Base-by-base conservation (phyloP, 768 basidiomycete species). In the Termitomyces sp. region DNA sequence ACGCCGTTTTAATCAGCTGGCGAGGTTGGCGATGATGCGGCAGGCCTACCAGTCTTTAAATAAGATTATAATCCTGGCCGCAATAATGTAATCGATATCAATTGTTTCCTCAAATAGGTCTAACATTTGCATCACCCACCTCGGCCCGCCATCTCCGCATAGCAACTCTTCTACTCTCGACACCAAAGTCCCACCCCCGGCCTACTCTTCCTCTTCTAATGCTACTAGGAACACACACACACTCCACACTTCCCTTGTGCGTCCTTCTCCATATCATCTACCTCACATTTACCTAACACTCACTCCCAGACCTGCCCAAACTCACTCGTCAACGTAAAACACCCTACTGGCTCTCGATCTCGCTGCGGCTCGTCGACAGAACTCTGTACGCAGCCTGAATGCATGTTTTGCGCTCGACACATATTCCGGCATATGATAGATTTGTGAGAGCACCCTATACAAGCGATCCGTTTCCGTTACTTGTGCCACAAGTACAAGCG, bases 391-490 rank as follows among this genome's bases (percentile, higher is more conserved):
- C 85, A n/a, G 87, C 89, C 12, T 89, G 81, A 70, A 92, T 91
- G 89, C 84, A 91, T 62, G 79, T 92, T 58, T 77, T 94, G 4
- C 81, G 91, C 37, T 87, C 86, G 0, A 82, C 83, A 0, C 91
- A 91, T 68, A 73, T 93, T 42, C 80, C 83, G 6, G 72, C 80
- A 0, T 94, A 93, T 66, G 70, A 72, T 23, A 72, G 76, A 16
- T 77, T 86, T 45, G 76, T 94, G 58, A 81, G 84, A 25, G 65
- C 76, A 0, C 88, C 88, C 0, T 91, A 92, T 70, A 75, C 86
- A 4, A 86, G 86, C 44, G 89, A 94, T 61, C 89, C 91, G 0
- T 93, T 91, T 71, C 89, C 89, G 0, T 69, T 77, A 52, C 69
- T 61, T 40, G 57, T 61, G 1, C 51, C 59, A 9, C 37, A 63